A percentile compares a stretch with the other conserved stretches of the same genome.
Conservation (phyloP, 345 rosid genomes). For the Citrus inodora region DNA sequence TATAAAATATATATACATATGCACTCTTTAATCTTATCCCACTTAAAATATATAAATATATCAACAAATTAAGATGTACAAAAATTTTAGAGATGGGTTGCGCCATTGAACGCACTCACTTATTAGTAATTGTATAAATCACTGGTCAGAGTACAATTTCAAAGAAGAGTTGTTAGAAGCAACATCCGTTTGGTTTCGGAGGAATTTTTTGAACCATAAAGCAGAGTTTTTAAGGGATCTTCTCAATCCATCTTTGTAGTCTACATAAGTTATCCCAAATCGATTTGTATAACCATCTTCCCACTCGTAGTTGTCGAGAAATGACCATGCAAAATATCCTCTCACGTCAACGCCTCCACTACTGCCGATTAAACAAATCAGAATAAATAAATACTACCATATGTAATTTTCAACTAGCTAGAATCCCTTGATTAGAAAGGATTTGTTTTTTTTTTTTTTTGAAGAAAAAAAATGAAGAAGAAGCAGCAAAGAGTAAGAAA, state of each 20-base stretch:
- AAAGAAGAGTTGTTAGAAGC: background rate
- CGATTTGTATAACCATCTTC: conserved; percentile 34
- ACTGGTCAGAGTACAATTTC: background rate
- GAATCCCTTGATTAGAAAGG: no score
- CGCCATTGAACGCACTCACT: background rate
- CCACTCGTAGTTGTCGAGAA: conserved; percentile 45
- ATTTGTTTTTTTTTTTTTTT: no score
- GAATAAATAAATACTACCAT: no score
- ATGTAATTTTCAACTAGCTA: no score
- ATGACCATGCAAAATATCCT: conserved; percentile 44
- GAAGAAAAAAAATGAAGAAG: no score
- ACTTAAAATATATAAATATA: no score
- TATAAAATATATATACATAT: no score
- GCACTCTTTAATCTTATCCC: no score
- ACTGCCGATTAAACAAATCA: background rate
- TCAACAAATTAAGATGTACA: no score
- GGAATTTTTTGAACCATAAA: conserved; percentile 9
- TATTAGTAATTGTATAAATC: background rate
- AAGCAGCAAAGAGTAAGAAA: no score
- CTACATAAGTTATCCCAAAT: conserved; percentile 38
- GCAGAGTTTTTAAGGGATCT: conserved; percentile 26
- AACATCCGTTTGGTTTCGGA: background rate
- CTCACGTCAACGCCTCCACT: conserved; percentile 41
- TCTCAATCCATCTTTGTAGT: conserved; percentile 28
- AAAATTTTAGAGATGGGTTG: no score